These are phyloP conservation scores for Neurospora sp. DNA, from an alignment of 2,329 filamentous ascomycete species.

Conservation along the genomic window DNA sequence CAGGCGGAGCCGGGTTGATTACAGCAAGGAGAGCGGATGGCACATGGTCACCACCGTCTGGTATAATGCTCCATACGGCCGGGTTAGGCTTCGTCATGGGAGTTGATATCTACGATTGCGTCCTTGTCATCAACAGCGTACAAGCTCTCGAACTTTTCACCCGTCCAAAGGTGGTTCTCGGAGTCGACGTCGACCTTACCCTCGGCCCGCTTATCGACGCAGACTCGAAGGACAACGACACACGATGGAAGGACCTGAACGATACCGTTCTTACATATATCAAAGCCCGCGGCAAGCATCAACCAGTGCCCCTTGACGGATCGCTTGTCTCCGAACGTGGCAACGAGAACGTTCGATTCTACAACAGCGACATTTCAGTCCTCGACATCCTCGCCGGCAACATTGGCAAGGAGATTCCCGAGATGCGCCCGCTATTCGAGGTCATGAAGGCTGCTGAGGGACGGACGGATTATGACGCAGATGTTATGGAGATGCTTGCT, in stretches of 20 bases:
- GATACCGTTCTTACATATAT: constrained; percentile 49
- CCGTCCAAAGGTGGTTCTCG: constrained; percentile 66
- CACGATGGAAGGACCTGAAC: constrained; percentile 41
- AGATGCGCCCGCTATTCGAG: constrained; percentile 56
- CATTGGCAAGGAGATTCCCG: constrained; percentile 42
- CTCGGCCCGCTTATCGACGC: constrained; percentile 60
- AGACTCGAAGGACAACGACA: constrained; percentile 41
- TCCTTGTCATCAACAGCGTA: constrained; percentile 83
- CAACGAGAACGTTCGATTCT: constrained; percentile 53
- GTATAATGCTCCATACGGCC: constrained; percentile 81
- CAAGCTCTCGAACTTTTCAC: constrained; percentile 78
- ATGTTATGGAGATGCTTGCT: constrained; percentile 52
- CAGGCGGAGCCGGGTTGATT: constrained; percentile 79
- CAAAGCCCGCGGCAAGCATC: constrained; percentile 46
- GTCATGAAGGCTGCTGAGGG: constrained; percentile 85
- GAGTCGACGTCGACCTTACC: constrained; percentile 67
- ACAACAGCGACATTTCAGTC: constrained; percentile 37
- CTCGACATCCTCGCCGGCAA: constrained; percentile 49
- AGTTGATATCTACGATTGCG: constrained; percentile 92
- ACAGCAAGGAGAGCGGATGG: constrained; percentile 78
- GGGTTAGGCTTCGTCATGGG: constrained; percentile 84
- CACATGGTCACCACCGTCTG: constrained; percentile 83
- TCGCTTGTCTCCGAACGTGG: constrained; percentile 46
- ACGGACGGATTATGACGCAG: constrained; percentile 61
- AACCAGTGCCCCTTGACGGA: constrained; percentile 43